phyloP scores from a whole-genome alignment of 2,329 filamentous ascomycete genomes.

The Diaporthe citriasiana region DNA sequence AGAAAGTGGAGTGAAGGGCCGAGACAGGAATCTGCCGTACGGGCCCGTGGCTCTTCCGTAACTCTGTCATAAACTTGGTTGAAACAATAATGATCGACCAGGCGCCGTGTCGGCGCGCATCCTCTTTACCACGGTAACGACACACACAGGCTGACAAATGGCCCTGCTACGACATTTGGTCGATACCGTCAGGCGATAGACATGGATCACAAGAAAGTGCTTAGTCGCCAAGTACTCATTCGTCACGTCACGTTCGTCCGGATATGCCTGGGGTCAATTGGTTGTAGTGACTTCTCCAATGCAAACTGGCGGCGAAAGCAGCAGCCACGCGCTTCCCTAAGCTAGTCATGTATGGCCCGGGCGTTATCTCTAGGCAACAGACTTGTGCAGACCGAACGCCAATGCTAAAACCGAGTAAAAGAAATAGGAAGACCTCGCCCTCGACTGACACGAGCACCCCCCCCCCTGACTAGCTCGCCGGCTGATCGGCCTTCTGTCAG shows the following conservation, averaged over 20 bases:
- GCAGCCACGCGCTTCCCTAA: constrained; percentile 10
- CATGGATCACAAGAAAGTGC: neutral
- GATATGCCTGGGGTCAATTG: constrained; percentile 1
- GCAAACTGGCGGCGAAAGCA: constrained; percentile 1
- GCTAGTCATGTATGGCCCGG: constrained; percentile 29
- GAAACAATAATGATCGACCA: constrained; percentile 23
- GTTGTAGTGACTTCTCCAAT: constrained; percentile 16
- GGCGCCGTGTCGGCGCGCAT: constrained; percentile 3
- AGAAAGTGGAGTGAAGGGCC: constrained; percentile 22
- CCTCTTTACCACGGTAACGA: neutral
- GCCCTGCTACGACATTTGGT: neutral
- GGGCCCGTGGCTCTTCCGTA: constrained; percentile 2
- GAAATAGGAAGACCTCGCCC: neutral
- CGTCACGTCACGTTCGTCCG: constrained; percentile 2
- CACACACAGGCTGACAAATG: neutral
- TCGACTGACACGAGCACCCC: neutral
- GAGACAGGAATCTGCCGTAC: neutral
- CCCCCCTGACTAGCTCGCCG: neutral
- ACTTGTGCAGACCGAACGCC: constrained; percentile 40
- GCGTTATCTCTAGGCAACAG: constrained; percentile 19
- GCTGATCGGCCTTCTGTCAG: neutral
- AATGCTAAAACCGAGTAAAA: constrained; percentile 24
- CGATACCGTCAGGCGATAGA: neutral
- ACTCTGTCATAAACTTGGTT: constrained; percentile 9
- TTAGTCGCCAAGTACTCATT: neutral